phyloP scores from a whole-genome alignment of 2,329 filamentous ascomycete species.

The Aspergillus sp. region DNA sequence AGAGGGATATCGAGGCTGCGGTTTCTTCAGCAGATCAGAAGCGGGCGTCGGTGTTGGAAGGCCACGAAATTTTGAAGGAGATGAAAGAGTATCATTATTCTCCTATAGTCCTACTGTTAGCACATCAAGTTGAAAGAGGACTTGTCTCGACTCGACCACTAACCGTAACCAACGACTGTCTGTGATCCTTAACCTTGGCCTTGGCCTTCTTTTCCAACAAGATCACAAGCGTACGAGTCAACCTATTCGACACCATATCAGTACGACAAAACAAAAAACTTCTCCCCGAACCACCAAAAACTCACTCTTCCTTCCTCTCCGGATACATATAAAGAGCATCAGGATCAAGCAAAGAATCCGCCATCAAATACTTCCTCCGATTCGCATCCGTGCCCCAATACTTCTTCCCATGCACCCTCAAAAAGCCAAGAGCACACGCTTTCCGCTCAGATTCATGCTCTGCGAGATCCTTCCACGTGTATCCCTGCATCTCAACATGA shows the following conservation, averaged over 20 bases:
- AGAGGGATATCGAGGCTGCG: too few species aligned
- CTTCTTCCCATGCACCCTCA: slow-evolving; percentile 10
- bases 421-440: slow-evolving; percentile 11
- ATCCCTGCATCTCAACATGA: slow-evolving; percentile 2
- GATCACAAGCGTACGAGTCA: slow-evolving; percentile 9
- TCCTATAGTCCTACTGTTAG: too few species aligned
- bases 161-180: too few species aligned
- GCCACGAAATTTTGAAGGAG: too few species aligned
- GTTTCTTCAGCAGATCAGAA: too few species aligned
- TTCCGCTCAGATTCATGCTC: slow-evolving; percentile 2
- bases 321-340: slow-evolving; percentile 13
- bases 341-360: slow-evolving; percentile 11
- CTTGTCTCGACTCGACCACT: too few species aligned
- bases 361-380: slow-evolving; percentile 12
- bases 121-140: too few species aligned
- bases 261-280: not conserved
- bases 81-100: not conserved
- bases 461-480: slow-evolving; percentile 9
- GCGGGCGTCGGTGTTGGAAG: too few species aligned
- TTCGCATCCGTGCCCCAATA: slow-evolving; percentile 17
- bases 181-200: not conserved
- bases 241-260: slow-evolving; percentile 3
- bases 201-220: slow-evolving; percentile 15
- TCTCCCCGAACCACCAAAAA: not conserved
- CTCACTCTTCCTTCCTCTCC: slow-evolving; percentile 13